Base-by-base conservation (phyloP, 306 rosid species). In the Senna siamea region DNA sequence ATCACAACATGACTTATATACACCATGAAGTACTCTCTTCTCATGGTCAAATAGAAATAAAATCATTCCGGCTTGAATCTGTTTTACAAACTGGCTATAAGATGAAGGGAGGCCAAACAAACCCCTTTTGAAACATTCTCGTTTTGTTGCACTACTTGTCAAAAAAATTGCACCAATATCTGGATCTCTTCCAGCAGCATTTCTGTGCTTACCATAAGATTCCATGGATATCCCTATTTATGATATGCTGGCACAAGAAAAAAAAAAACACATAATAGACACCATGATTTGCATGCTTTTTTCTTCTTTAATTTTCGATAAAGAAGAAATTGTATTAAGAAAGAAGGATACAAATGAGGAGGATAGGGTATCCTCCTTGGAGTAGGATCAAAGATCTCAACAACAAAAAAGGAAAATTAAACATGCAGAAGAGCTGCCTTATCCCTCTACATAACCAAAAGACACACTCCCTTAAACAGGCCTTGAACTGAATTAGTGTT, bases 41-140 rank as follows among this genome's bases (percentile, higher is more conserved):
- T 87, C 93, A 44, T 76, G 65, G 34, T 90, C 93, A 43, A 80
- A 88, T 15, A 90, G 86, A 77, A 90, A 90, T 55, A 90, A 68
- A 71, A 82, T n/a, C 82, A 83, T 84, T 14, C 91, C 93, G 0
- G 65, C 28, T 77, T 88, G 86, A 54, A 90, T 64, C 80, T 80
- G 80, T 72, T 73, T 76, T 17, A 90, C 86, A 78, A 87, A 84
- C 14, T 48, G 78, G 55, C 82, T 76, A 4, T 37, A 34, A 41
- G 73, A 35, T 26, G 81, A 30, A 5, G 85, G 83, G 26, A 85
- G 77, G 65, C 81, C 86, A 15, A 79, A 66, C 10, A 85, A 13
- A 8, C 79, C 20, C 61, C 17, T 66, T 23, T 44, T 6, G 19
- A 85, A 70, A 75, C 89, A 82, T 70, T 79, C 87, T 5, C 44